phyloP scores from a whole-genome alignment of 192 early-diverging fungal genomes.

The Podila minutissima region DNA sequence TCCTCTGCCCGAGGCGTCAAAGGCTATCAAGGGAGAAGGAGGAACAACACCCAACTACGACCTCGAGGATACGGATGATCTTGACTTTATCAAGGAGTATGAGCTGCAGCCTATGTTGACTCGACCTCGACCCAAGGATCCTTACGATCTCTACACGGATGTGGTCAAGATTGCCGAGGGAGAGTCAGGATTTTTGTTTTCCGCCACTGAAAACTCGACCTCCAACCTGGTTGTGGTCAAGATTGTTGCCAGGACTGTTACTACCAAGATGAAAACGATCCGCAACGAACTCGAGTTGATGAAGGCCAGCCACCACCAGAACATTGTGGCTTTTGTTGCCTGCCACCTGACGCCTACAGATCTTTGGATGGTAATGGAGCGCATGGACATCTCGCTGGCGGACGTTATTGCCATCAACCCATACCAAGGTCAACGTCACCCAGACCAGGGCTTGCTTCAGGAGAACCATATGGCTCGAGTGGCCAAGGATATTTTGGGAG shows the following conservation, averaged over 20 bases:
- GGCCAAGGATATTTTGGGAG: conserved; percentile 83
- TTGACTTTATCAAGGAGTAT: conserved; percentile 47
- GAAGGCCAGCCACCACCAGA: conserved; percentile 89
- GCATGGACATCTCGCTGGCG: conserved; percentile 98
- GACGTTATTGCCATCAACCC: conserved; percentile 94
- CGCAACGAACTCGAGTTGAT: conserved; percentile 90
- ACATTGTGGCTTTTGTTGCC: conserved; percentile 96
- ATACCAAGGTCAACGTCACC: conserved; percentile 33
- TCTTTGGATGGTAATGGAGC: conserved; percentile 98
- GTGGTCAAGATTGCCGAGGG: conserved; percentile 94
- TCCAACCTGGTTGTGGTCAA: conserved; percentile 85
- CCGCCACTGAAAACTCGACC: conserved; percentile 73
- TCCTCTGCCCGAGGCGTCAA: background rate
- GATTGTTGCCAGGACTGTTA: conserved; percentile 86
- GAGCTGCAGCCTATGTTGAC: conserved; percentile 16
- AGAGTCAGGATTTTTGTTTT: conserved; percentile 90
- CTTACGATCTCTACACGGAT: conserved; percentile 82
- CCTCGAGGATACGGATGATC: conserved; percentile 76
- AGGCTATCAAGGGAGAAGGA: background rate
- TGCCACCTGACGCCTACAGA: conserved; percentile 83
- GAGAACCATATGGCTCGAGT: conserved; percentile 95
- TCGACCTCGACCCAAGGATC: conserved; percentile 62
- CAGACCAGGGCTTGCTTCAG: conserved; percentile 62
- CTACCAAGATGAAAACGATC: conserved; percentile 91
- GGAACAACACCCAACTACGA: background rate